phyloP scores from a whole-genome alignment of 75 land plant genomes.

The Cryptomeria japonica region DNA sequence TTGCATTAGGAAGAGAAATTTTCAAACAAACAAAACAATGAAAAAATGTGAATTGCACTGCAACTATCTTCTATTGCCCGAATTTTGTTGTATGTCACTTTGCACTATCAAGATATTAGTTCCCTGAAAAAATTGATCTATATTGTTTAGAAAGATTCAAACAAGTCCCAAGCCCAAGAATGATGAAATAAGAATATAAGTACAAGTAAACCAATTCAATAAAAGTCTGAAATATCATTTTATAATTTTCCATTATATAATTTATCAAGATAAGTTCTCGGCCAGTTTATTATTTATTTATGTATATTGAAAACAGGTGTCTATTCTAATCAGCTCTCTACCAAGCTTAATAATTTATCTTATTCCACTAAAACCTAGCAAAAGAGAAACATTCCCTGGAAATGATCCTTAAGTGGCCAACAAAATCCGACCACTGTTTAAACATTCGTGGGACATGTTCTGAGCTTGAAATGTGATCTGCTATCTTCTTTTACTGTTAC shows the following conservation, averaged over 20 bases:
- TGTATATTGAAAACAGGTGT: no score
- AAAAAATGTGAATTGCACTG: background rate
- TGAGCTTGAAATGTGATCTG: no score
- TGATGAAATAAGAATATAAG: background rate
- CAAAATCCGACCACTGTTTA: no score
- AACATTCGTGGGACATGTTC: no score
- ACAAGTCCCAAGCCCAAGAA: background rate
- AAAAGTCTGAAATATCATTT: background rate
- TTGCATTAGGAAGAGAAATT: background rate
- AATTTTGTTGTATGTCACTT: background rate
- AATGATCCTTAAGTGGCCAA: no score
- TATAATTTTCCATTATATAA: background rate
- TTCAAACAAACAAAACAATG: background rate
- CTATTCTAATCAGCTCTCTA: no score
- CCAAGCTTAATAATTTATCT: no score
- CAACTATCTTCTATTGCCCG: background rate
- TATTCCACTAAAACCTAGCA: no score
- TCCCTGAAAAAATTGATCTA: background rate
- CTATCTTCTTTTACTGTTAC: no score
- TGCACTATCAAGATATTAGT: background rate
- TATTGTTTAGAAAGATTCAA: background rate
- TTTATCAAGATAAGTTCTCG: background rate
- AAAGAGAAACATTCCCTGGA: no score
- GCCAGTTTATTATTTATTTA: no score
- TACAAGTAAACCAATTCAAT: background rate